Percentiles rank a stretch among this genome's conserved stretches.
Conservation (phyloP, 805 yeast species). For the Torulaspora maleeae region DNA sequence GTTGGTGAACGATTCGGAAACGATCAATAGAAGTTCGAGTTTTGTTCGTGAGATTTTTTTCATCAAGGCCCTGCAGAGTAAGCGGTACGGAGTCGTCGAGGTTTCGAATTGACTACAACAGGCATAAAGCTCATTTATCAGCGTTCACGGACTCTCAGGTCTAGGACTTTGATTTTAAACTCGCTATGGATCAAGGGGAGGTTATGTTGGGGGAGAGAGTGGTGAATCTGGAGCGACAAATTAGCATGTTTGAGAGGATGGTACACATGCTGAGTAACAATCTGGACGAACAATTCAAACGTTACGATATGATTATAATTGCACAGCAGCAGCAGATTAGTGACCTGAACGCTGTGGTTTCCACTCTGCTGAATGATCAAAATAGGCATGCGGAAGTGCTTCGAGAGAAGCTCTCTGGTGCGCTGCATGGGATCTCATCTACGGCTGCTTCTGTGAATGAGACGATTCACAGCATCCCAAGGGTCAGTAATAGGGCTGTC, state of each 20-base stretch:
- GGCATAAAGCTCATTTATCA: neutral
- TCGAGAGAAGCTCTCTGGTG: slow-evolving; percentile 25
- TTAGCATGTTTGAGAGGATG: slow-evolving; percentile 30
- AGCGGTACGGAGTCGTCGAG: neutral
- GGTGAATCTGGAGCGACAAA: slow-evolving; percentile 29
- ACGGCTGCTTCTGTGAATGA: slow-evolving; percentile 16
- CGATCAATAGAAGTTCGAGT: neutral
- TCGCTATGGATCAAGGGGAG: slow-evolving; percentile 11
- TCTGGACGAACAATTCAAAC: slow-evolving; percentile 33
- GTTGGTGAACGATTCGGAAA: neutral
- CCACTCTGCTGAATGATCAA: slow-evolving; percentile 30
- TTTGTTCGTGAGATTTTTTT: neutral
- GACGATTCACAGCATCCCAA: slow-evolving; percentile 3
- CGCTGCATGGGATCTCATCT: slow-evolving; percentile 26
- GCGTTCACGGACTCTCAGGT: neutral
- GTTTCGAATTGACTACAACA: neutral
- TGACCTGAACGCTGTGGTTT: slow-evolving; percentile 26
- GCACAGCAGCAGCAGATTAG: slow-evolving; percentile 33
- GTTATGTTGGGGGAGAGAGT: slow-evolving; percentile 19
- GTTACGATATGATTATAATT: slow-evolving; percentile 29
- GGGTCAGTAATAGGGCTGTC: slow-evolving; percentile 1
- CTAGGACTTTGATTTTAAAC: neutral
- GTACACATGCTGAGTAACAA: slow-evolving; percentile 31
- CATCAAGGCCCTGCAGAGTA: neutral
- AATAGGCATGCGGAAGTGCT: slow-evolving; percentile 27